Evolutionary conservation across 331 rosid species (phyloP).

Genomic region (Dryas integrifolia): DNA sequence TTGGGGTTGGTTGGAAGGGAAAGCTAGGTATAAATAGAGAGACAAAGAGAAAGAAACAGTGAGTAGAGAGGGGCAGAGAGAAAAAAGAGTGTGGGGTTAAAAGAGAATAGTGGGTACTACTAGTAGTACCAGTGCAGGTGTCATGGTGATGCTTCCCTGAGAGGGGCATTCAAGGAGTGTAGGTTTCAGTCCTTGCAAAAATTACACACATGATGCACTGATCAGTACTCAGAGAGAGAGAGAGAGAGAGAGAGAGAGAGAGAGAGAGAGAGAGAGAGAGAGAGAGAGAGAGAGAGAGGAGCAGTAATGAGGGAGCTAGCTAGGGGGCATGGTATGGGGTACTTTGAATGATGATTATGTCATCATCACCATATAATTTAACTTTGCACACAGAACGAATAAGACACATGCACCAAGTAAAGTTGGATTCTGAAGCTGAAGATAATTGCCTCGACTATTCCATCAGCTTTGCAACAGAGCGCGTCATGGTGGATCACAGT

Average conservation of each 20-base stretch:
- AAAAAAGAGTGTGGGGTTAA: slow-evolving; percentile 32
- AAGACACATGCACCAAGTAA: slow-evolving; percentile 21
- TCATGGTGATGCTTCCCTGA: slow-evolving; percentile 56
- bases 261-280: slow-evolving; percentile 3
- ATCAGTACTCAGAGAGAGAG: neutral
- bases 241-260: slow-evolving; percentile 17
- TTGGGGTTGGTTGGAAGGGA: slow-evolving; percentile 17
- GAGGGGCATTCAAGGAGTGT: slow-evolving; percentile 56
- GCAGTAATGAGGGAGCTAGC: slow-evolving; percentile 1
- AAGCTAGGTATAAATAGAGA: slow-evolving; percentile 41
- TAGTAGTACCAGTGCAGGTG: slow-evolving; percentile 17
- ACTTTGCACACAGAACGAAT: slow-evolving; percentile 38
- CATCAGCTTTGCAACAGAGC: neutral
- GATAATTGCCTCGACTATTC: neutral
- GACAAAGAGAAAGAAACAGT: slow-evolving; percentile 49
- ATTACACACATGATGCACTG: neutral
- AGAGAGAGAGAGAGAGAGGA: slow-evolving; percentile 8
- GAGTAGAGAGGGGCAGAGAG: slow-evolving; percentile 15
- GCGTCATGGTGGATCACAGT: neutral
- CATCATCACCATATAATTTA: slow-evolving; percentile 54
- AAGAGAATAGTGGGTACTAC: slow-evolving; percentile 41
- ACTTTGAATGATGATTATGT: slow-evolving; percentile 43
- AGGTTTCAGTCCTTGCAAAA: slow-evolving; percentile 38
- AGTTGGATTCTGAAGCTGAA: slow-evolving; percentile 27
- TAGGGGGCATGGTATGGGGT: slow-evolving; percentile 14